Base-by-base conservation (phyloP, 2,329 filamentous ascomycete genomes). In the Cadophora sp. region DNA sequence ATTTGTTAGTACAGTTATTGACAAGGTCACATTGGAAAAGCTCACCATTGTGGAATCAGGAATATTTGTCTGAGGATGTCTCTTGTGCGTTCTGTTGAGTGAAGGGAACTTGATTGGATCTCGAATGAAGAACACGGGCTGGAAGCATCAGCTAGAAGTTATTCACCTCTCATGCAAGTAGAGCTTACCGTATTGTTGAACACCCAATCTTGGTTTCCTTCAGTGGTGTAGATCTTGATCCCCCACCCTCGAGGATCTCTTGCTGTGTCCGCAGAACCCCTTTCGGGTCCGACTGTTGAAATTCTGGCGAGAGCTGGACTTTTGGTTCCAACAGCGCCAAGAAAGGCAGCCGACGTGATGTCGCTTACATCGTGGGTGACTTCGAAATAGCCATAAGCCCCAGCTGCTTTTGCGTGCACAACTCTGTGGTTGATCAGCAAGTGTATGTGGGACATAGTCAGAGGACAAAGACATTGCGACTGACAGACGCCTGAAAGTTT, bases 51-150 rank as follows among this genome's bases (percentile, higher is more conserved):
- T 74, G 7, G 89, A 87, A 77, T 91, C 87, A 56, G 86, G 88
- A 58, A 92, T 80, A 78, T 93, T 90, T 27, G 89, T 92, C 69
- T 87, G 84, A 0, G 91, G 91, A 79, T 93, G 84, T 59, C 90
- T 86, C 83, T 93, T 93, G 79, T 93, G 91, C 1, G 90, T 91
- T 81, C 91, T 90, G 70, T 92, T 92, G 79, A 92, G 89, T 75
- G 89, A 81, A 31, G 91, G 90, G 80, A 92, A 93, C 77, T 93
- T 92, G 74, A 85, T 84, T 1, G 91, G 89, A 73, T 93, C 91
- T 46, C 91, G 84, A 26, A 93, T 75, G 82, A 93, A 93, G 83
- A 94, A 94, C 26, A 93, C 84, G 1, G 91, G 91, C 70, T 75
- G 19, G 19, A 29, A 48, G n/a, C 50, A 67, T 72, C 14, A 72